Percentiles rank a stretch among this genome's conserved stretches.
phyloP scores from a whole-genome alignment of 2,329 filamentous ascomycete genomes.

The Aspergillus vadensis region DNA sequence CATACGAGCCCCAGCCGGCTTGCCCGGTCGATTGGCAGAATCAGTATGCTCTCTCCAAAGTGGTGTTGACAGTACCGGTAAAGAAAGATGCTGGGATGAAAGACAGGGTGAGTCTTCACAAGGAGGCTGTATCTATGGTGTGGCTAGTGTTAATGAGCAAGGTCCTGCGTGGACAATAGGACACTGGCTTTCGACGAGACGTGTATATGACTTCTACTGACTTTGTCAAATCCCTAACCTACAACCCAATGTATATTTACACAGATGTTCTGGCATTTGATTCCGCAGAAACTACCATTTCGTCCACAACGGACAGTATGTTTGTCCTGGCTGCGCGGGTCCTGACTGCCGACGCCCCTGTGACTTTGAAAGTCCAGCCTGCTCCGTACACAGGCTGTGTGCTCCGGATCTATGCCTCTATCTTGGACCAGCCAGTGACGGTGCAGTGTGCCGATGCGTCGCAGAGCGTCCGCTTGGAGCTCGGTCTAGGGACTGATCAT shows the following conservation, averaged over 20 bases:
- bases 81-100: no score
- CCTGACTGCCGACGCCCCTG: slow-evolving; percentile 3
- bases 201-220: no score
- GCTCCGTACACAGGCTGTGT: neutral
- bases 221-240: no score
- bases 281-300: neutral
- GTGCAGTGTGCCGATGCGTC: neutral
- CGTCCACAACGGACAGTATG: neutral
- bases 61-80: no score
- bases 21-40: no score
- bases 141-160: no score
- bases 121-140: no score
- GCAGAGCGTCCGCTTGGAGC: neutral
- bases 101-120: no score
- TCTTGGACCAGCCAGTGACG: slow-evolving; percentile 1
- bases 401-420: slow-evolving; percentile 5
- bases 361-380: neutral
- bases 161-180: no score
- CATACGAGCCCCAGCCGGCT: no score
- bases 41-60: no score
- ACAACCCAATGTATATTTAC: neutral
- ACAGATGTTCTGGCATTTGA: slow-evolving; percentile 1
- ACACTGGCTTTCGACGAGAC: no score
- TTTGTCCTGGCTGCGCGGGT: neutral
- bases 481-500: neutral